These are phyloP conservation scores for Exophiala viscosa DNA, from an alignment of 2,329 filamentous ascomycete genomes.

Conservation along the genomic window DNA sequence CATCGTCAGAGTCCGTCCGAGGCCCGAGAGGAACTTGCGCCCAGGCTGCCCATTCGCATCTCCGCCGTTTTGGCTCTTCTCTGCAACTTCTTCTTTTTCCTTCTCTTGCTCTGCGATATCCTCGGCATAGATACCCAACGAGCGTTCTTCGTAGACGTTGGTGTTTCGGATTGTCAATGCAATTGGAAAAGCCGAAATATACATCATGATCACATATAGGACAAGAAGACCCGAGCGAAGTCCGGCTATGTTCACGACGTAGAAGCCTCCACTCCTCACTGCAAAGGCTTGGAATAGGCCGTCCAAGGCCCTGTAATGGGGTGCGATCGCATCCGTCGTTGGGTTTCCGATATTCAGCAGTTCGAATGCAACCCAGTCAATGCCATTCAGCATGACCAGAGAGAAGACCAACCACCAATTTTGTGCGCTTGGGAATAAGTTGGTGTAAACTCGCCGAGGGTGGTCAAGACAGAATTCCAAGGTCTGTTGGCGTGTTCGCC, in stretches of 20 bases:
- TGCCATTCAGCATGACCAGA: constrained; percentile 51
- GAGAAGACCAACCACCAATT: constrained; percentile 57
- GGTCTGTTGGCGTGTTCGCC: constrained; percentile 41
- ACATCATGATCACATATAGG: constrained; percentile 98
- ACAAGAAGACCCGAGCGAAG: constrained; percentile 59
- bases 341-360: constrained; percentile 49
- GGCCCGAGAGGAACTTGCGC: constrained; percentile 6
- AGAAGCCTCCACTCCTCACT: constrained; percentile 48
- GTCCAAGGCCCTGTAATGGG: constrained; percentile 50
- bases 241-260: constrained; percentile 47
- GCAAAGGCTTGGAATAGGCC: constrained; percentile 58
- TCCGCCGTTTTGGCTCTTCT: neutral
- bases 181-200: constrained; percentile 94
- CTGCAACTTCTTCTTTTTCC: neutral
- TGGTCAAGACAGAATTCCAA: constrained; percentile 60
- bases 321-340: constrained; percentile 42
- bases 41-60: neutral
- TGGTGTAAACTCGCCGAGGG: constrained; percentile 60
- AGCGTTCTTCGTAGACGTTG: constrained; percentile 69
- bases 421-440: constrained; percentile 58
- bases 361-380: constrained; percentile 48
- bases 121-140: constrained; percentile 56
- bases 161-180: constrained; percentile 86
- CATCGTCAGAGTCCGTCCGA: constrained; percentile 15
- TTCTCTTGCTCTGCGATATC: constrained; percentile 16